Conservation (phyloP, 2,329 filamentous ascomycete genomes). For the Hymenotorrendiella dingleyae region DNA sequence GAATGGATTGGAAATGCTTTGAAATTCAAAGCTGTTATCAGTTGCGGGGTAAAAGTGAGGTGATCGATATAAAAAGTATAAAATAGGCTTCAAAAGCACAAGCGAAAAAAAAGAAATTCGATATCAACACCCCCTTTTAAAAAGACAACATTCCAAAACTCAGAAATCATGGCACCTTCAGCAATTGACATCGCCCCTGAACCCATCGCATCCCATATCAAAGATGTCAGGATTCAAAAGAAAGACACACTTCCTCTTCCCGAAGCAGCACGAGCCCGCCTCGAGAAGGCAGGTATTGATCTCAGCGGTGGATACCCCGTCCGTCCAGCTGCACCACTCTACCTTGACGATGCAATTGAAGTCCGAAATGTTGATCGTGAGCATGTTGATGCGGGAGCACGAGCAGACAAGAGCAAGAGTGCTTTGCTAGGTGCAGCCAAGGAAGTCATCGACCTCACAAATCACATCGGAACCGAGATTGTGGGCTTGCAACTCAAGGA, state of each 20-base stretch:
- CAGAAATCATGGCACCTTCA: slow-evolving; percentile 39
- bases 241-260: slow-evolving; percentile 63
- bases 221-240: slow-evolving; percentile 54
- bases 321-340: slow-evolving; percentile 59
- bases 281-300: slow-evolving; percentile 65
- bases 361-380: slow-evolving; percentile 53
- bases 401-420: slow-evolving; percentile 60
- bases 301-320: slow-evolving; percentile 67
- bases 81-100: too few relatives aligned
- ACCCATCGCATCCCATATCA: slow-evolving; percentile 56
- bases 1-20: slow-evolving; percentile 4
- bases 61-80: slow-evolving; percentile 1
- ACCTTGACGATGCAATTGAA: slow-evolving; percentile 62
- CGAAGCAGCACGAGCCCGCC: slow-evolving; percentile 46
- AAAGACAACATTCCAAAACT: neutral
- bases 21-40: slow-evolving; percentile 11
- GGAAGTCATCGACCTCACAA: slow-evolving; percentile 43
- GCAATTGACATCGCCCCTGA: slow-evolving; percentile 37
- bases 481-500: slow-evolving; percentile 35
- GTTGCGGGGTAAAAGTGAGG: neutral
- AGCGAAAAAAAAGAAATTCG: too few relatives aligned
- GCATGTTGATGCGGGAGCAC: slow-evolving; percentile 54
- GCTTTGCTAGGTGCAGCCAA: slow-evolving; percentile 54
- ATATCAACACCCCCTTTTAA: neutral
- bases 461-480: slow-evolving; percentile 38